Conservation (phyloP, 306 rosid species). For the Casuarina cunninghamiana region DNA sequence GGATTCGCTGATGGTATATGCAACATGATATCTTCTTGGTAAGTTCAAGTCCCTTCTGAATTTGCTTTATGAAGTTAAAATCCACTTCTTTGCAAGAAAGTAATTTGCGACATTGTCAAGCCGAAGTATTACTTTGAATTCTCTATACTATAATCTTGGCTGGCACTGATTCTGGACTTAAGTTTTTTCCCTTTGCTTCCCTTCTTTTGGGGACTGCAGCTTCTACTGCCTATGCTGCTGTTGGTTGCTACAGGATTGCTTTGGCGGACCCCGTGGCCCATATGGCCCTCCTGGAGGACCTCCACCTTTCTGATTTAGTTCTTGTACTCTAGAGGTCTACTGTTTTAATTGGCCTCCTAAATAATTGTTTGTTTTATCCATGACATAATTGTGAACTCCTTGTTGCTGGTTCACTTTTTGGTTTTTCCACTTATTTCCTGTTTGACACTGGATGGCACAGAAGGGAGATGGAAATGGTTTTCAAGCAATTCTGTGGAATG, state of each 20-base stretch:
- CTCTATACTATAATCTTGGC: background rate
- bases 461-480: background rate
- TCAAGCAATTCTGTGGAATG: background rate
- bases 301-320: conserved; percentile 32
- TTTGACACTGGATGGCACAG: background rate
- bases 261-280: conserved; percentile 44
- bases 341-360: background rate
- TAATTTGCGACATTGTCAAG: background rate
- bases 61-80: background rate
- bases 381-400: background rate
- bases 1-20: conserved; percentile 66
- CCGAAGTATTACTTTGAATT: background rate
- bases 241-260: conserved; percentile 64
- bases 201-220: conserved; percentile 34
- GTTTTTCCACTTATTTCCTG: background rate
- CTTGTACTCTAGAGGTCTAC: background rate
- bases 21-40: conserved; percentile 61
- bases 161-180: background rate
- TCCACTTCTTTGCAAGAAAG: background rate
- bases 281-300: conserved; percentile 54
- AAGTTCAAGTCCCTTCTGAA: conserved; percentile 4
- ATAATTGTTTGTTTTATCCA: background rate
- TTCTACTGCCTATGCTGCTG: conserved; percentile 75
- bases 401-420: background rate
- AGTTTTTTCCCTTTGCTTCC: background rate